These are phyloP conservation scores for Hyphopichia buzzinii DNA, from an alignment of 1,139 yeast genomes.

Conservation along the genomic window DNA sequence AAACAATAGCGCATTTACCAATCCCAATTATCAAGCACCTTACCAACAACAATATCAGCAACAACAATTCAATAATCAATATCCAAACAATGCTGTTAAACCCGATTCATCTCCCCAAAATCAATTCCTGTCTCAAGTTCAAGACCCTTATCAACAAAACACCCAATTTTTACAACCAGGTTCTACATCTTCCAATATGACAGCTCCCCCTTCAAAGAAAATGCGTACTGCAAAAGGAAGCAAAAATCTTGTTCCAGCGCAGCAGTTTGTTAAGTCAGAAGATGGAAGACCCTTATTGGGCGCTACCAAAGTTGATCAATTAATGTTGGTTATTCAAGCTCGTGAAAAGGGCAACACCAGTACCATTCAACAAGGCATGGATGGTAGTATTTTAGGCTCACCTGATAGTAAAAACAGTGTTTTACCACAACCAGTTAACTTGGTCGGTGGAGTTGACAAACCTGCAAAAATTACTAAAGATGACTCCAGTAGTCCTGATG, in stretches of 20 bases:
- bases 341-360: slow-evolving; percentile 70
- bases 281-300: slow-evolving; percentile 73
- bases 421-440: slow-evolving; percentile 61
- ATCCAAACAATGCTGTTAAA: background rate
- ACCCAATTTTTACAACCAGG: background rate
- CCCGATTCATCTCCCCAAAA: background rate
- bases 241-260: slow-evolving; percentile 39
- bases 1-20: background rate
- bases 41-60: slow-evolving; percentile 2
- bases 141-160: background rate
- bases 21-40: background rate
- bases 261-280: slow-evolving; percentile 46
- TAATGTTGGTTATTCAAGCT: slow-evolving; percentile 89
- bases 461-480: slow-evolving; percentile 33
- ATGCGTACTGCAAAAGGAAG: slow-evolving; percentile 5
- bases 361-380: slow-evolving; percentile 59
- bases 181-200: background rate
- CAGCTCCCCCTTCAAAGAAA: slow-evolving; percentile 7
- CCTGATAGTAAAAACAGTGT: slow-evolving; percentile 25
- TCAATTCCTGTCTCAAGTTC: background rate
- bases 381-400: slow-evolving; percentile 51
- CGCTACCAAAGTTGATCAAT: slow-evolving; percentile 83
- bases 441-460: slow-evolving; percentile 84
- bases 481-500: slow-evolving; percentile 9
- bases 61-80: background rate